Percentiles rank a stretch among this genome's conserved stretches.
These are phyloP conservation scores for Talaromyces islandicus DNA, from an alignment of 2,329 filamentous ascomycete species.

Conservation along the genomic window DNA sequence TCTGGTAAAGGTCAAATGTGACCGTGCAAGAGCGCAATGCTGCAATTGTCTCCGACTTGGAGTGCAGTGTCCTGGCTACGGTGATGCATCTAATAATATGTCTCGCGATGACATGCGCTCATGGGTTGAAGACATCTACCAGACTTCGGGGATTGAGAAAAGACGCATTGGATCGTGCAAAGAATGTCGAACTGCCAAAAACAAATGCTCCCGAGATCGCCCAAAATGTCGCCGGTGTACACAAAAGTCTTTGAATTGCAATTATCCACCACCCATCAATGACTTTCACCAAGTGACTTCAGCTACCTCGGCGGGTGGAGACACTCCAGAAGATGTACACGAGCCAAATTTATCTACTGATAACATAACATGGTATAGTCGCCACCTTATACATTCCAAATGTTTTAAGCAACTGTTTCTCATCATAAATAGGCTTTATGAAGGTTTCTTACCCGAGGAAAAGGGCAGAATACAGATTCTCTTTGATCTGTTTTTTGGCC, in stretches of 20 bases:
- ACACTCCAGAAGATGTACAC: not conserved
- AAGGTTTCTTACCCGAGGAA: not conserved
- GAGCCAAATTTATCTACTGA: not conserved
- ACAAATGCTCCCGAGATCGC: not conserved
- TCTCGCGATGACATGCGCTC: not conserved
- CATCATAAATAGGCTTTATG: not conserved
- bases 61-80: not conserved
- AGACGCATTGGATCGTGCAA: not conserved
- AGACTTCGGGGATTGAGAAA: not conserved
- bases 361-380: not conserved
- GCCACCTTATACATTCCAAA: not conserved
- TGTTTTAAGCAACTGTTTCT: not conserved
- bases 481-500: not conserved
- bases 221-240: not conserved
- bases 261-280: not conserved
- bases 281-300: not conserved
- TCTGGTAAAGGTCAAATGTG: not conserved
- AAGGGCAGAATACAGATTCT: not conserved
- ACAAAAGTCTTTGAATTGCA: not conserved
- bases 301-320: not conserved
- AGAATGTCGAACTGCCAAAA: not conserved
- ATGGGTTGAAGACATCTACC: not conserved
- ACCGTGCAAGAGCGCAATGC: not conserved
- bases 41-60: not conserved
- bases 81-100: not conserved